Evolutionary conservation across 139 green algal species (phyloP), one percentile per base, ranked within the genome.

Genomic region (Chlamydomonas incerta): DNA sequence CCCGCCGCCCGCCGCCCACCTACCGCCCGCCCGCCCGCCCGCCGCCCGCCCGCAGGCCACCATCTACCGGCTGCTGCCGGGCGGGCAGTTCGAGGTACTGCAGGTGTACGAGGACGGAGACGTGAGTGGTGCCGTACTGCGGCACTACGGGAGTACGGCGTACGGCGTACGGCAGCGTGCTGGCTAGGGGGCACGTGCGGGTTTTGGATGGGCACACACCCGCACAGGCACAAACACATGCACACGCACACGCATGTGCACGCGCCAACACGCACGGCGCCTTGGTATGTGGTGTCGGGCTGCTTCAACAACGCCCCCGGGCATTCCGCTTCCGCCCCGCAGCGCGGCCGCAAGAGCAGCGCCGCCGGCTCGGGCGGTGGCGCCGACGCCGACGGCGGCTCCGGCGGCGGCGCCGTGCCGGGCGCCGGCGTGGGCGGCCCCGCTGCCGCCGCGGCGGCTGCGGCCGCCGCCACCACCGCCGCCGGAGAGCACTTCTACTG

Each of bases 31-130:
- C 29, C 63, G 5, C 4, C 63, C 17, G 33, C 67, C 31, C 55
- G 57, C 55, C 50, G 13, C 34, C 33, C 15, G 29, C 50, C 31
- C 55, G 67, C 91, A 97, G 94, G 94, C 90, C 11, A 94, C 90
- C 10, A 80, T 97, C 8, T 96, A 97, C 76, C 80, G 86, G 17
- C 93, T 93, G 77, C 63, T 82, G 20, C 70, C 90, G 2, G 70
- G 73, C 1, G 90, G 93, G 3, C 66, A 70, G 20, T 82, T 97
- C 3, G 68, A 95, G 31, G 50, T 91, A 47, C 28, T 97, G 57
- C 93, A 96, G 58, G 87, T 83, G 10, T 96, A 94, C 57, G 52
- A 87, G 47, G 94, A 97, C 72, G 81, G 83, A 18, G 80, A 95
- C 70, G 92, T 94, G 66, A 91, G 90, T 89, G n/a, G n/a, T n/a